phyloP scores from a whole-genome alignment of 2,329 filamentous ascomycete species.

The Tolypocladium nubicola region DNA sequence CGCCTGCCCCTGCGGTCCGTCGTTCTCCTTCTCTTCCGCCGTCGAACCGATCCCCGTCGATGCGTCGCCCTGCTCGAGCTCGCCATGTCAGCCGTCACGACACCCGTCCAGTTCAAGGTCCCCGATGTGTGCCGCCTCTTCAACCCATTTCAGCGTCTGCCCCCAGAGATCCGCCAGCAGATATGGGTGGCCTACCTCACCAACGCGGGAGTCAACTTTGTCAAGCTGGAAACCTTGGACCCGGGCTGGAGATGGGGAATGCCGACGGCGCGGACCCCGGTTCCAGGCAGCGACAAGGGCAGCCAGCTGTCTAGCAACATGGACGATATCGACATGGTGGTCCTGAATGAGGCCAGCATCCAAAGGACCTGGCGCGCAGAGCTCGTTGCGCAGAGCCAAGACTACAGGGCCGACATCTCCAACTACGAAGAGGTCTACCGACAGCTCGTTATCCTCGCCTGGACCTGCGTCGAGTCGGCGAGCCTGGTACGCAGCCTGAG shows the following conservation, averaged over 20 bases:
- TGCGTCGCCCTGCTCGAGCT: neutral
- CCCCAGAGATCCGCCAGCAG: conserved; percentile 21
- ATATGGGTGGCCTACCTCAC: conserved; percentile 22
- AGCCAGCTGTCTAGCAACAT: neutral
- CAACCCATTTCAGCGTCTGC: conserved; percentile 19
- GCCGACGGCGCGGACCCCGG: neutral
- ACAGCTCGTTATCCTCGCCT: conserved; percentile 14
- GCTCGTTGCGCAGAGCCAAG: neutral
- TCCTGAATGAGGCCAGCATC: conserved; percentile 10
- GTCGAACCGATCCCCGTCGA: neutral
- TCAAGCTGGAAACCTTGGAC: conserved; percentile 15
- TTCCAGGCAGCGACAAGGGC: neutral
- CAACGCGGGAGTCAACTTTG: conserved; percentile 23
- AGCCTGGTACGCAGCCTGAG: conserved; percentile 10
- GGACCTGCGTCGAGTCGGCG: conserved; percentile 17
- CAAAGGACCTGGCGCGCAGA: neutral
- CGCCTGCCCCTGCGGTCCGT: neutral
- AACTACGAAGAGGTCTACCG: conserved; percentile 17
- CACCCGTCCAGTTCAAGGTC: conserved; percentile 18
- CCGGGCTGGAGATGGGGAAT: conserved; percentile 12
- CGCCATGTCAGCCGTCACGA: neutral
- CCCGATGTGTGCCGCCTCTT: conserved; percentile 20
- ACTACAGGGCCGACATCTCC: conserved; percentile 18
- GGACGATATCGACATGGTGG: conserved; percentile 4
- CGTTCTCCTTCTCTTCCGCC: neutral